These are phyloP conservation scores for Favolaschia claudopus DNA, from an alignment of 768 basidiomycete species.

Conservation along the genomic window DNA sequence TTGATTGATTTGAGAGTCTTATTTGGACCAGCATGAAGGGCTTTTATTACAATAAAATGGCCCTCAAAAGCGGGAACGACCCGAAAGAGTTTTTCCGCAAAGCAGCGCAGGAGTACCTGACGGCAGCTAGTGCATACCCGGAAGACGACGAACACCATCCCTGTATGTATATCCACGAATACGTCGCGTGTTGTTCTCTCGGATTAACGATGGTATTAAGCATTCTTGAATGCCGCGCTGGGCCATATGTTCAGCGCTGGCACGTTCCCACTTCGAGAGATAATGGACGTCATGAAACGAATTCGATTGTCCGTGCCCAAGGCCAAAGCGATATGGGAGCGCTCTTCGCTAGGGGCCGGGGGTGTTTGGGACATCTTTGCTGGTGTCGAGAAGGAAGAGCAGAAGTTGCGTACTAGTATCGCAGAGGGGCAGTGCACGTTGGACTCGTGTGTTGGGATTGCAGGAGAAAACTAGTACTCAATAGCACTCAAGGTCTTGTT, in stretches of 20 bases:
- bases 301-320: conserved; percentile 6
- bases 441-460: no score
- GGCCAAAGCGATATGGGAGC: conserved; percentile 22
- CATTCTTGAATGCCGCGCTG: conserved; percentile 8
- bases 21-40: conserved; percentile 16
- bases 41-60: conserved; percentile 14
- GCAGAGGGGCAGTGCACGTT: no score
- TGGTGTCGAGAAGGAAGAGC: no score
- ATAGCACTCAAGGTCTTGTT: no score
- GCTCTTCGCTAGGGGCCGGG: not conserved
- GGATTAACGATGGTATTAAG: not conserved
- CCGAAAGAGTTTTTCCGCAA: not conserved
- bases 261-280: conserved; percentile 12
- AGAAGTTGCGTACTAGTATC: no score
- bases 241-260: conserved; percentile 2
- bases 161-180: conserved; percentile 13
- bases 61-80: not conserved
- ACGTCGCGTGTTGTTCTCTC: not conserved
- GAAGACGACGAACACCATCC: conserved; percentile 29
- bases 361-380: conserved; percentile 1
- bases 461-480: no score
- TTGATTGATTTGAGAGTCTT: not conserved
- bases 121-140: conserved; percentile 24
- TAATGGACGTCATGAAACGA: conserved; percentile 18
- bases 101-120: conserved; percentile 18